These are phyloP conservation scores for Botrytis porri DNA, from an alignment of 2,329 filamentous ascomycete species.

Conservation along the genomic window DNA sequence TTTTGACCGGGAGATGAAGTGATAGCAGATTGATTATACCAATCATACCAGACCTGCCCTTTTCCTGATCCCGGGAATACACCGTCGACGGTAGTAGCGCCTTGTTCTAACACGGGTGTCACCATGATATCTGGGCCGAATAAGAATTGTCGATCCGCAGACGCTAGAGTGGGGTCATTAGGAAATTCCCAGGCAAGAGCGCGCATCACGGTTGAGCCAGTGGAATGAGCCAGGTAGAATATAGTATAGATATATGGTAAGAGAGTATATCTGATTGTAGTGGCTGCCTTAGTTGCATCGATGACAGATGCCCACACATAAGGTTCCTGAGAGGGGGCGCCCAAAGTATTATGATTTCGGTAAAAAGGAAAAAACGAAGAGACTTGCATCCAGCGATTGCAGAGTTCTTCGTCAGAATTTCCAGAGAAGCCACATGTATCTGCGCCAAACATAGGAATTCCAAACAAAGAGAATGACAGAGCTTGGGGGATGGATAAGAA, in stretches of 20 bases:
- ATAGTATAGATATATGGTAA: constrained; percentile 76
- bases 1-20: constrained; percentile 52
- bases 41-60: constrained; percentile 71
- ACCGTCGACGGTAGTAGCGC: constrained; percentile 56
- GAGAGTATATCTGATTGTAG: constrained; percentile 67
- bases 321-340: constrained; percentile 63
- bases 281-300: constrained; percentile 61
- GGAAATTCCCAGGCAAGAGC: constrained; percentile 74
- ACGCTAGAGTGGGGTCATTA: constrained; percentile 63
- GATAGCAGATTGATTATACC: constrained; percentile 65
- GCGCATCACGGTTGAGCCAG: constrained; percentile 68
- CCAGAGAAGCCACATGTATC: constrained; percentile 70
- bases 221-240: constrained; percentile 62
- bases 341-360: constrained; percentile 68
- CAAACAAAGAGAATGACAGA: constrained; percentile 69
- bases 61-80: constrained; percentile 65
- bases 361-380: constrained; percentile 76
- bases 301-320: constrained; percentile 67
- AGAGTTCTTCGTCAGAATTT: constrained; percentile 67
- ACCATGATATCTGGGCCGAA: constrained; percentile 65
- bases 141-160: constrained; percentile 69
- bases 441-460: constrained; percentile 73
- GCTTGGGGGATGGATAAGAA: constrained; percentile 76
- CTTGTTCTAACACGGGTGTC: constrained; percentile 63
- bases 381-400: constrained; percentile 71